Evolutionary conservation across 148 eudicot species (phyloP), one percentile per base, ranked within the genome.

Genomic region (Pharnaceum exiguum): DNA sequence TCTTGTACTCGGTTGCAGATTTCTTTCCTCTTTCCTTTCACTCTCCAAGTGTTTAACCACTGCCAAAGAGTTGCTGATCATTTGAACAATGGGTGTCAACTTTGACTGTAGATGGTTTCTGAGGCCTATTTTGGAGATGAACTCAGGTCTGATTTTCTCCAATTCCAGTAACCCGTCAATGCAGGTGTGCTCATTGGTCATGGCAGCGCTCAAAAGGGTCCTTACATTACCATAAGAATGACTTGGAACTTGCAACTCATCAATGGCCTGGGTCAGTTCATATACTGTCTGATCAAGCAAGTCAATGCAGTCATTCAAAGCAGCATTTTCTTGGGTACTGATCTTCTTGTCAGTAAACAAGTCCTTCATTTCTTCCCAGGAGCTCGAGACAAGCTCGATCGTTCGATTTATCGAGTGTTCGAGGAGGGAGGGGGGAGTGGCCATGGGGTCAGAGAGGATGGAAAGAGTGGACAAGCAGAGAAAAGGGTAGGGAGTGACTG

Each of bases 101-200:
- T 75, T 61, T 29, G 43, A 53, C 45, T 78, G 71, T 7, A 86
- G 71, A 30, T 71, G 60, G 22, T 65, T 32, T 40, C 63, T 59
- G 40, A 68, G 57, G 59, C 57, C 70, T 42, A 28, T 73, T 43
- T 17, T 19, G 31, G 40, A 10, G 12, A 33, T 61, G 18, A 36
- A 43, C 50, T 26, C 50, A 28, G 44, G 43, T 18, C 27, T 13
- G 15, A 42, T 17, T 29, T 36, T 42, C 24, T 70, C 71, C 62
- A 85, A 63, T 17, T 82, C 88, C 3, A 59, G 53, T 51, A 82
- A 82, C 47, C 86, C 89, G 56, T 80, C 83, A 51, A 78, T 71
- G 82, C 89, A 86, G 3, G 89, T 73, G 26, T 74, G 66, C 67
- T 80, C 89, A 51, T 82, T 86, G 6, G 94, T 82, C 86, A 86